These are phyloP conservation scores for Phytophthora lateralis DNA, from an alignment of 352 stramenopile species.

Conservation along the genomic window DNA sequence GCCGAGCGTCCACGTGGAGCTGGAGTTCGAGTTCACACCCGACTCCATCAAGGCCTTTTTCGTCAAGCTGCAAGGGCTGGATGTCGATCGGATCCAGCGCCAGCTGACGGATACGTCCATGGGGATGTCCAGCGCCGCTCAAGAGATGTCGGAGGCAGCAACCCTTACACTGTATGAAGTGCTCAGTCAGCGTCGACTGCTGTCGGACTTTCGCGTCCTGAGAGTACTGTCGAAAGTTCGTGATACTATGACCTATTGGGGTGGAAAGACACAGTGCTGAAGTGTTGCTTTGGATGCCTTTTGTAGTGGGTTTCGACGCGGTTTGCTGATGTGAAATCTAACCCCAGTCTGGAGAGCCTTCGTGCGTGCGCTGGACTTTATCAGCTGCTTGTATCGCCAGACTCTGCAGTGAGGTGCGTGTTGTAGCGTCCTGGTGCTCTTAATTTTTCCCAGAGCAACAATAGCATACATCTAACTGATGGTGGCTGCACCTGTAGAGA, in stretches of 20 bases:
- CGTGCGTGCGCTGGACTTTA: slow-evolving; percentile 70
- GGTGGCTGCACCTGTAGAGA: slow-evolving; percentile 35
- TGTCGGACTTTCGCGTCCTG: slow-evolving; percentile 84
- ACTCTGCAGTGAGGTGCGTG: slow-evolving; percentile 72
- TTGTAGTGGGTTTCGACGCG: slow-evolving; percentile 54
- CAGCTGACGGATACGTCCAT: slow-evolving; percentile 46
- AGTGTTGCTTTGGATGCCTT: not conserved
- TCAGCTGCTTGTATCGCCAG: slow-evolving; percentile 77
- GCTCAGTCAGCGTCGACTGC: slow-evolving; percentile 72
- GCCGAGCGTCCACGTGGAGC: slow-evolving; percentile 69
- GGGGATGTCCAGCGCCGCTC: slow-evolving; percentile 23
- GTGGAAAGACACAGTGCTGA: slow-evolving; percentile 1
- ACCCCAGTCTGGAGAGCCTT: slow-evolving; percentile 53
- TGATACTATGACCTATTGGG: not conserved
- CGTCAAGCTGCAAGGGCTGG: slow-evolving; percentile 70
- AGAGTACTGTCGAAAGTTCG: slow-evolving; percentile 70
- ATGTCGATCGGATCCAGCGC: slow-evolving; percentile 68
- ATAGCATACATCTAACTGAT: slow-evolving; percentile 6
- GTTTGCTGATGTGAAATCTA: slow-evolving; percentile 40
- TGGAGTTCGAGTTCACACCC: slow-evolving; percentile 80
- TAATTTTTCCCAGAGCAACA: not conserved
- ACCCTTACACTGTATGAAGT: slow-evolving; percentile 80
- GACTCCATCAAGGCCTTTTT: slow-evolving; percentile 81
- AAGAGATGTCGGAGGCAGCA: slow-evolving; percentile 34
- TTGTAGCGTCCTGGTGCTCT: not conserved